Conservation (phyloP, 2,329 filamentous ascomycete species). For the Paecilomyces formosus region DNA sequence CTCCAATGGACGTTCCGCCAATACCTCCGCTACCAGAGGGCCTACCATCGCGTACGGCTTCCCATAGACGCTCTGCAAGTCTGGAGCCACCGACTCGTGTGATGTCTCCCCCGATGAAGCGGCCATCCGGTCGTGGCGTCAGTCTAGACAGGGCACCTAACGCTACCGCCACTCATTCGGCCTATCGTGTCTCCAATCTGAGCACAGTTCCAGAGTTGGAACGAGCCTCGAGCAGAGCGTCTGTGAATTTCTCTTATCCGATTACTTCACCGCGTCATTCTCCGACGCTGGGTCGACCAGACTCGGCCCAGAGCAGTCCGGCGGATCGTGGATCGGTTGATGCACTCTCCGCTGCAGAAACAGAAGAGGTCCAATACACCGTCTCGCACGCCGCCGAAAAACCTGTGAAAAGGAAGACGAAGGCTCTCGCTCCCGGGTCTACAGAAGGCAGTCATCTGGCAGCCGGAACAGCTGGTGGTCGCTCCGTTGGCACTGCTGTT, state of each 20-base stretch:
- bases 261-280: slow-evolving; percentile 32
- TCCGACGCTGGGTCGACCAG: slow-evolving; percentile 7
- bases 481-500: slow-evolving; percentile 20
- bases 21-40: slow-evolving; percentile 64
- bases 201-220: slow-evolving; percentile 29
- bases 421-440: slow-evolving; percentile 13
- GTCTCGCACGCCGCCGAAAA: slow-evolving; percentile 18
- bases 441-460: slow-evolving; percentile 20
- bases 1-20: slow-evolving; percentile 53
- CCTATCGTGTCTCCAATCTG: slow-evolving; percentile 13
- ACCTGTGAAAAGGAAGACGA: slow-evolving; percentile 20
- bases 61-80: slow-evolving; percentile 42
- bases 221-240: slow-evolving; percentile 33
- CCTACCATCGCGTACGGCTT: slow-evolving; percentile 22
- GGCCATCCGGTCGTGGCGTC: slow-evolving; percentile 27
- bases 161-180: slow-evolving; percentile 8
- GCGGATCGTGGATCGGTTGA: slow-evolving; percentile 9
- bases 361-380: slow-evolving; percentile 15
- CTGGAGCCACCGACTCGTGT: slow-evolving; percentile 44
- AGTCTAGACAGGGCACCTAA: slow-evolving; percentile 30
- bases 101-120: slow-evolving; percentile 34
- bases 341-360: slow-evolving; percentile 16
- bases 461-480: slow-evolving; percentile 13
- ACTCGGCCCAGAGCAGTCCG: slow-evolving; percentile 10
- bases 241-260: slow-evolving; percentile 44